Percentiles rank a stretch among this genome's conserved stretches.
Evolutionary conservation across 129 eudicot species (phyloP).

Genomic region (Flaveria robusta): DNA sequence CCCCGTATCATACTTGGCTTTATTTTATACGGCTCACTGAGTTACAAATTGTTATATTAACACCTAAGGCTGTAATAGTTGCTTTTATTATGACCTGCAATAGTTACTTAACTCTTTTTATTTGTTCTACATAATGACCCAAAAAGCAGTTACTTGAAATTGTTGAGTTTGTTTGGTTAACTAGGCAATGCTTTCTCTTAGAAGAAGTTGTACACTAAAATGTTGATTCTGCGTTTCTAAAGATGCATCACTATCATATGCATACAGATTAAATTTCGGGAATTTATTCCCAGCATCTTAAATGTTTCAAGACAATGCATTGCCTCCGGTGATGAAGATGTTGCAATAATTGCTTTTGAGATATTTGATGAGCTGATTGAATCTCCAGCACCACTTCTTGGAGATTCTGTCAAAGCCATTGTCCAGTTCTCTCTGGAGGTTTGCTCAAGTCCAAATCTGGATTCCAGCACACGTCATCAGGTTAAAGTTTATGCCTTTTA

Average conservation of each 20-base stretch:
- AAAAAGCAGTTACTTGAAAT: background rate
- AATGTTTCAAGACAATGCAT: slow-evolving; percentile 91
- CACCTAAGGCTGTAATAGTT: background rate
- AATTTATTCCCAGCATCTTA: slow-evolving; percentile 89
- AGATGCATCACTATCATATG: background rate
- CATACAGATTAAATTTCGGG: slow-evolving; percentile 81
- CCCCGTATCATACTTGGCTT: slow-evolving; percentile 1
- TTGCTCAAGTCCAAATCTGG: slow-evolving; percentile 80
- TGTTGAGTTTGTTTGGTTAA: background rate
- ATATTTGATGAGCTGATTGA: slow-evolving; percentile 95
- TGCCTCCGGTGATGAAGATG: slow-evolving; percentile 92
- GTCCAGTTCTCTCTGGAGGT: slow-evolving; percentile 97
- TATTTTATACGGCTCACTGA: background rate
- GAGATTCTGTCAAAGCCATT: slow-evolving; percentile 86
- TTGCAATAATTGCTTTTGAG: slow-evolving; percentile 91
- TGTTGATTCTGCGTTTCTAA: slow-evolving; percentile 10
- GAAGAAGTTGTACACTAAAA: slow-evolving; percentile 2
- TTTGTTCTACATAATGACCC: background rate
- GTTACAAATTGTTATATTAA: slow-evolving; percentile 1
- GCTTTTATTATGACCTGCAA: background rate
- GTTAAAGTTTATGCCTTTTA: slow-evolving; percentile 34
- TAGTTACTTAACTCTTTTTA: background rate
- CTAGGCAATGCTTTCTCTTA: background rate
- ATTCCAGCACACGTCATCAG: slow-evolving; percentile 94
- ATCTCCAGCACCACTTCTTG: slow-evolving; percentile 95